Percentiles rank a stretch among this genome's conserved stretches.
These are phyloP conservation scores for Candida anutae DNA, from an alignment of 1,139 yeast species.

Conservation along the genomic window DNA sequence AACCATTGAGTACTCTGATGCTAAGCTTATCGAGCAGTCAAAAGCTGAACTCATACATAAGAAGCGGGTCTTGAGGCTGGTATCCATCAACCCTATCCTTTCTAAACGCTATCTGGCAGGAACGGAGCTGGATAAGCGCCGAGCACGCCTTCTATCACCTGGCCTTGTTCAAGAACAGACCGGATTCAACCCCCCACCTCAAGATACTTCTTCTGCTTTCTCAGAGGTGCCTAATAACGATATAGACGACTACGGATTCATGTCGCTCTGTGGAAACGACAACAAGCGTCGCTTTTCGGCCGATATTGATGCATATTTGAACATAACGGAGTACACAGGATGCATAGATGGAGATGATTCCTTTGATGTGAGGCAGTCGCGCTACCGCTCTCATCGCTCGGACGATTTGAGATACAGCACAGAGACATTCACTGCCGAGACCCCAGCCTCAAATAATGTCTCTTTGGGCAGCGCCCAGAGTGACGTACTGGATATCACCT, in stretches of 20 bases:
- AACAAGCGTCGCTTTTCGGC: constrained; percentile 24
- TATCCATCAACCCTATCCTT: constrained; percentile 35
- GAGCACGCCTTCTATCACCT: constrained; percentile 2
- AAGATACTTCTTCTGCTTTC: too few species aligned
- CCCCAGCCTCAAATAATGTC: constrained; percentile 12
- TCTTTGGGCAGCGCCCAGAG: constrained; percentile 5
- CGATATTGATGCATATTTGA: constrained; percentile 19
- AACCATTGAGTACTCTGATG: constrained; percentile 45
- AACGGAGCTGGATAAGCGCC: too few species aligned
- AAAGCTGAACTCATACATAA: constrained; percentile 35
- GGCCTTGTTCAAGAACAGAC: constrained; percentile 3
- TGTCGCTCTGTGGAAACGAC: constrained; percentile 23
- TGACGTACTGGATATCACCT: too few species aligned
- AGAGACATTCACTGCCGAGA: constrained; percentile 33
- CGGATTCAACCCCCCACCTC: too few species aligned
- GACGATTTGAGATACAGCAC: constrained; percentile 11
- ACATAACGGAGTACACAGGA: constrained; percentile 3
- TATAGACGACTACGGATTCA: constrained; percentile 31
- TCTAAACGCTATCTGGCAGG: constrained; percentile 17
- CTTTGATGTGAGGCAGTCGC: too few species aligned
- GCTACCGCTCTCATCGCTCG: too few species aligned
- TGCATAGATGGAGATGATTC: constrained; percentile 6
- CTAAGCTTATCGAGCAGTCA: constrained; percentile 40
- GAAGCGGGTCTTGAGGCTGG: constrained; percentile 38
- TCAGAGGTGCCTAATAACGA: too few species aligned